phyloP scores from a whole-genome alignment of 1,284 basidiomycete species.

The Cryptococcus wingfieldii region DNA sequence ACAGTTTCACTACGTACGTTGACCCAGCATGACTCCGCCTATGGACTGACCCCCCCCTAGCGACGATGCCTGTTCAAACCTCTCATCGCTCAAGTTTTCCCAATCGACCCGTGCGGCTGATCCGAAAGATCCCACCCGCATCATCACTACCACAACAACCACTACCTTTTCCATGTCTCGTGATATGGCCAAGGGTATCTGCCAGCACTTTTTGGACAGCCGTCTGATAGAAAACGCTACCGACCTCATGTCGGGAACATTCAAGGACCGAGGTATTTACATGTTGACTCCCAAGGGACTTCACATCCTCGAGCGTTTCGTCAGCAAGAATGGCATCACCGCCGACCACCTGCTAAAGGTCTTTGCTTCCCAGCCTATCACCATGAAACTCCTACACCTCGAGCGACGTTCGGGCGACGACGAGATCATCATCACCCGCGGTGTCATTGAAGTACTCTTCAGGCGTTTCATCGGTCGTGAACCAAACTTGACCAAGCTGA shows the following conservation, averaged over 20 bases:
- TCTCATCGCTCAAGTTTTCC: slow-evolving; percentile 95
- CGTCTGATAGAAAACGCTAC: slow-evolving; percentile 94
- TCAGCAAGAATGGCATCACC: slow-evolving; percentile 94
- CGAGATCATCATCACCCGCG: slow-evolving; percentile 92
- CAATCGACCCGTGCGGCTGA: slow-evolving; percentile 98
- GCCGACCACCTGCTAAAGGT: slow-evolving; percentile 86
- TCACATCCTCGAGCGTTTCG: slow-evolving; percentile 97
- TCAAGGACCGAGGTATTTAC: slow-evolving; percentile 97
- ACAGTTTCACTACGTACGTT: slow-evolving; percentile 91
- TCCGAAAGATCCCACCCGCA: slow-evolving; percentile 91
- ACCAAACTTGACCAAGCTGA: slow-evolving; percentile 62
- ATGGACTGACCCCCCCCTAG: slow-evolving; percentile 51
- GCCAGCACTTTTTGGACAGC: slow-evolving; percentile 99
- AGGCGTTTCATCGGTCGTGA: slow-evolving; percentile 84
- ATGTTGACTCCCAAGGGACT: slow-evolving; percentile 94
- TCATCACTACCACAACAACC: slow-evolving; percentile 97
- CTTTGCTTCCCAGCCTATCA: slow-evolving; percentile 91
- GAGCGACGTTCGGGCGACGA: slow-evolving; percentile 89
- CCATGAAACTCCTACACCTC: slow-evolving; percentile 95
- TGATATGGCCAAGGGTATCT: slow-evolving; percentile 99
- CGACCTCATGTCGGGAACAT: slow-evolving; percentile 77
- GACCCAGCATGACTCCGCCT: not conserved
- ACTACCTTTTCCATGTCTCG: slow-evolving; percentile 99
- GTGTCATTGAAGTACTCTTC: slow-evolving; percentile 91
- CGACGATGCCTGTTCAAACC: slow-evolving; percentile 90